phyloP scores from a whole-genome alignment of 768 basidiomycete genomes.

The Rhodotorula toruloides region DNA sequence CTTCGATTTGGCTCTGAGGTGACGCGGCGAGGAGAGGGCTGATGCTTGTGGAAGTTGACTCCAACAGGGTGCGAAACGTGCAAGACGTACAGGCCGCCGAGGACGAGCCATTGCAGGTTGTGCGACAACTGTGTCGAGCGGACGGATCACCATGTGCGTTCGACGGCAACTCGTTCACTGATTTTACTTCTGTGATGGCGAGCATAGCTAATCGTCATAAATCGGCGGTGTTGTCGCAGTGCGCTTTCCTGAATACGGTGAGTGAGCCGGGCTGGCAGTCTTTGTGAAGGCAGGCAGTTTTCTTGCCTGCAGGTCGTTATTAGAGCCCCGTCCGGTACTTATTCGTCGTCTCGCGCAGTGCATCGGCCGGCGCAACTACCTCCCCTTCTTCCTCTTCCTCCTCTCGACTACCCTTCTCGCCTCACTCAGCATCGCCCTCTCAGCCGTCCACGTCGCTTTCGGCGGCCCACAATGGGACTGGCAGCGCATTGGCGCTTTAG shows the following conservation, averaged over 20 bases:
- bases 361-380: conserved; percentile 89
- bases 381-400: conserved; percentile 83
- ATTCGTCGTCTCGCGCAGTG: conserved; percentile 50
- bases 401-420: conserved; percentile 56
- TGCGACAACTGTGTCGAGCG: conserved; percentile 97
- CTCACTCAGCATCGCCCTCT: conserved; percentile 31
- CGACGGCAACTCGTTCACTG: conserved; percentile 57
- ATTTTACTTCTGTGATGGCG: too few relatives aligned
- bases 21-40: too few relatives aligned
- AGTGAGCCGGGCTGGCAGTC: not conserved
- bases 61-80: conserved; percentile 76
- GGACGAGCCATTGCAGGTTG: conserved; percentile 94
- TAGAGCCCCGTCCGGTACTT: too few relatives aligned
- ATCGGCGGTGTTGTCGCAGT: conserved; percentile 39
- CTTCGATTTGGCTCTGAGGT: too few relatives aligned
- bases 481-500: conserved; percentile 23
- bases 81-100: conserved; percentile 82
- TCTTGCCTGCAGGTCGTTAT: too few relatives aligned
- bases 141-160: conserved; percentile 71
- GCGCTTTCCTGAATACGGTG: conserved; percentile 64
- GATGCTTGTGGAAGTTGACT: not conserved
- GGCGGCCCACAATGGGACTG: not conserved
- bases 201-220: not conserved
- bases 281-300: too few relatives aligned
- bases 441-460: conserved; percentile 31